Evolutionary conservation across 148 eudicot species (phyloP).

Genomic region (Chenopodium suecicum): DNA sequence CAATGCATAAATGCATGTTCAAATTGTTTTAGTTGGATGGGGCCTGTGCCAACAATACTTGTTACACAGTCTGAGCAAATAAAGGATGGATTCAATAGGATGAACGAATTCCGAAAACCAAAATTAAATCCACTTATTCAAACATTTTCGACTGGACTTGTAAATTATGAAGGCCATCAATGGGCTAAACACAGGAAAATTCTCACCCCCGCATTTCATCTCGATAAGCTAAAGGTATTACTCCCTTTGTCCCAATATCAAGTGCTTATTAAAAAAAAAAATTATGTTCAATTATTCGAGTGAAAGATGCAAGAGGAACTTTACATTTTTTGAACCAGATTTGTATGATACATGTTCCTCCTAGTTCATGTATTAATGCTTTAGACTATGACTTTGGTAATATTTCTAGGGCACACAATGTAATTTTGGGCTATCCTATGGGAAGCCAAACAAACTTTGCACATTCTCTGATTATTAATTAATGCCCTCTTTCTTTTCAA

Average conservation of each 20-base stretch:
- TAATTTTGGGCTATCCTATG: neutral
- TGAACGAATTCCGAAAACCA: neutral
- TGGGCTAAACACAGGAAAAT: constrained; percentile 14
- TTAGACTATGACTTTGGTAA: too few species aligned
- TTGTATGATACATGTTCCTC: too few species aligned
- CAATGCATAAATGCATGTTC: neutral
- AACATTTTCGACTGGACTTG: constrained; percentile 7
- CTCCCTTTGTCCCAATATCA: too few species aligned
- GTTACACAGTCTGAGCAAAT: constrained; percentile 7
- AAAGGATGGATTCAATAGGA: constrained; percentile 18
- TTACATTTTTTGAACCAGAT: too few species aligned
- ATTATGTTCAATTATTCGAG: too few species aligned
- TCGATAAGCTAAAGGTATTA: neutral
- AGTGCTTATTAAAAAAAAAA: too few species aligned
- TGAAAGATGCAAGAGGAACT: too few species aligned
- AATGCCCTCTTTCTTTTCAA: too few species aligned
- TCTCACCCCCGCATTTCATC: constrained; percentile 10
- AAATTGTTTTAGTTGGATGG: constrained; percentile 12
- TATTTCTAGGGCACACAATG: too few species aligned
- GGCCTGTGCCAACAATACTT: constrained; percentile 2
- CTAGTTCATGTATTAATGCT: too few species aligned
- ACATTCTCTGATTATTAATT: too few species aligned
- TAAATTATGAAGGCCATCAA: constrained; percentile 8
- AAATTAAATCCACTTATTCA: neutral
- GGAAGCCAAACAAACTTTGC: constrained; percentile 5